Evolutionary conservation across 306 rosid species (phyloP), one percentile per base, ranked within the genome.

Genomic region (Vicia sativa): DNA sequence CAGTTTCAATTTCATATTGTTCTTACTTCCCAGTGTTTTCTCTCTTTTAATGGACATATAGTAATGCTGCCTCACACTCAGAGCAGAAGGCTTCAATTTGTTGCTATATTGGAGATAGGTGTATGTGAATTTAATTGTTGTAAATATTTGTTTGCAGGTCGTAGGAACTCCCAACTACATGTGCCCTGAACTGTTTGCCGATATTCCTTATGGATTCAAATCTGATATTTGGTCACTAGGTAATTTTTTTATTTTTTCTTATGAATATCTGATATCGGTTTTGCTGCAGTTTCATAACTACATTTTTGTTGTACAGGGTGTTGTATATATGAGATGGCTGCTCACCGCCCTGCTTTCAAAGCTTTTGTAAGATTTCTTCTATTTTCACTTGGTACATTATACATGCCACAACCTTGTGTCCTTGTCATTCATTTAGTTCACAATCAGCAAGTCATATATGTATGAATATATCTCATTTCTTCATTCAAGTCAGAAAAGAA

Each of bases 161-260:
- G 98, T 92, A 6, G 98, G 98, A 82, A 89, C 98, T 78, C 98
- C 98, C 67, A 92, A 92, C 73, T 92, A 89, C 74, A 92, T 92
- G 98, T 92, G 98, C 79, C 98, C 98, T 57, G 96, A 92, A 81
- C 87, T 92, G 52, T 91, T 92, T 71, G 86, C 98, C 9, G 98
- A 92, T 78, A 92, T 92, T 77, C 98, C 98, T 58, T 92, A 92
- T 67, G 98, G 98, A 69, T 92, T 92, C 80, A 92, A 92, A 78
- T 92, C 98, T 74, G 98, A 92, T 68, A 89, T 92, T 74, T 92
- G 98, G 96, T 92, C 98, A 35, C 79, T 92, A 67, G 98, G 96
- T 89, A 85, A 68, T 71, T 14, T 34, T 67, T 53, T 59, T 0
- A 23, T 35, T 0, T 59, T 35, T 16, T 15, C 57, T 43, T 72